Evolutionary conservation across 768 basidiomycete genomes (phyloP).

Genomic region (Naganishia vishniacii): DNA sequence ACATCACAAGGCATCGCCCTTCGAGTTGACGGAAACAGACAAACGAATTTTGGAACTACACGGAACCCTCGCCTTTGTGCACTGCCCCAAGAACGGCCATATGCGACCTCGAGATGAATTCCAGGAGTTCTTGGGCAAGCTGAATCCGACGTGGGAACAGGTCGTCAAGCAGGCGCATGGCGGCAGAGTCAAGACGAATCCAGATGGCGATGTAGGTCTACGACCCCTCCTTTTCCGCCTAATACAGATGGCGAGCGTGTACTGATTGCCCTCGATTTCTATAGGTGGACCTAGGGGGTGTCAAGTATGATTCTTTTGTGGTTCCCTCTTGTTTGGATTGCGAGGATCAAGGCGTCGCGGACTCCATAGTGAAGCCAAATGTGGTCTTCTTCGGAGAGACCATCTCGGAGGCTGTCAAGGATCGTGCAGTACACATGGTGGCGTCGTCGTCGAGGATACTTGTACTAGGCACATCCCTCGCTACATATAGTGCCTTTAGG

Average conservation of each 20-base stretch:
- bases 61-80: conserved; percentile 79
- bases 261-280: neutral
- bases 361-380: conserved; percentile 65
- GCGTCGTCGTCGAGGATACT: conserved; percentile 64
- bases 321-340: conserved; percentile 75
- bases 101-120: conserved; percentile 62
- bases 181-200: conserved; percentile 65
- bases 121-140: conserved; percentile 64
- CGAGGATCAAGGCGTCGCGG: conserved; percentile 56
- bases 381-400: conserved; percentile 89
- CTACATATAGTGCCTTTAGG: conserved; percentile 89
- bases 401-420: conserved; percentile 61
- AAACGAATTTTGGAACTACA: conserved; percentile 72
- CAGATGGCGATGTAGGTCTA: conserved; percentile 77
- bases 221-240: too few species aligned
- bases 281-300: conserved; percentile 76
- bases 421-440: conserved; percentile 62
- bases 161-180: conserved; percentile 60
- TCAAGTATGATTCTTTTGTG: conserved; percentile 68
- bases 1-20: conserved; percentile 66
- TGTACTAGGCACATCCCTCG: conserved; percentile 80
- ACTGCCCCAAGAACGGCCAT: conserved; percentile 66
- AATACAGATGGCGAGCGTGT: too few species aligned
- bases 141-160: conserved; percentile 72
- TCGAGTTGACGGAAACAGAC: conserved; percentile 51